Percentiles rank a stretch among this genome's conserved stretches.
Conservation (phyloP, 2,329 filamentous ascomycete genomes). For the Coniochaeta hoffmannii region DNA sequence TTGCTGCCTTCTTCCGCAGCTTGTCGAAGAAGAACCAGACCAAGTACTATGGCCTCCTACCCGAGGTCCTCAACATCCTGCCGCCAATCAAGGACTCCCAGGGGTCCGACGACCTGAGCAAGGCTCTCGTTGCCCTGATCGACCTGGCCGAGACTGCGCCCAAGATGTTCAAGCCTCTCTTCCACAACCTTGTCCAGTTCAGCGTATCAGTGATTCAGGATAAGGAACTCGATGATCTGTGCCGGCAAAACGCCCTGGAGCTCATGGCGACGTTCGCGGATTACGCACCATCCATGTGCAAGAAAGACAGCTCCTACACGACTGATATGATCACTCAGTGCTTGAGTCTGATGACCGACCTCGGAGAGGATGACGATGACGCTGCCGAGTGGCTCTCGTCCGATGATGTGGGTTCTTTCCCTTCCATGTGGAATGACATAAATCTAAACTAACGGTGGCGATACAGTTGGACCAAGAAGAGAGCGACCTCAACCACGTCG, state of each 20-base stretch:
- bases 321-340: conserved; percentile 98
- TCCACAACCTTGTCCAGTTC: conserved; percentile 87
- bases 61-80: conserved; percentile 88
- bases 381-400: conserved; percentile 87
- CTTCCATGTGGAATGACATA: not conserved
- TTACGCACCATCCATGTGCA: conserved; percentile 88
- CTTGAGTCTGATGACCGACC: conserved; percentile 94
- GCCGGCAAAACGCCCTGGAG: conserved; percentile 90
- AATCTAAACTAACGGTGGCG: not conserved
- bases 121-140: conserved; percentile 83
- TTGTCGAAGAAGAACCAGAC: conserved; percentile 79
- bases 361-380: conserved; percentile 90
- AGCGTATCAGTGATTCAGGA: conserved; percentile 91
- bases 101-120: conserved; percentile 85
- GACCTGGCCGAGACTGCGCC: conserved; percentile 90
- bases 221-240: conserved; percentile 85
- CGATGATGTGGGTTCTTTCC: conserved; percentile 63
- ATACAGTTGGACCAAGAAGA: conserved; percentile 81
- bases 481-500: conserved; percentile 94
- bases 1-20: conserved; percentile 90
- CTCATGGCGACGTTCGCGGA: conserved; percentile 98
- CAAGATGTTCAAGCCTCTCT: conserved; percentile 96
- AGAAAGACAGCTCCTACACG: conserved; percentile 86
- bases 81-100: conserved; percentile 87
- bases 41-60: conserved; percentile 82